Evolutionary conservation across 2,329 filamentous ascomycete species (phyloP).

Genomic region (Microcera coccophila): DNA sequence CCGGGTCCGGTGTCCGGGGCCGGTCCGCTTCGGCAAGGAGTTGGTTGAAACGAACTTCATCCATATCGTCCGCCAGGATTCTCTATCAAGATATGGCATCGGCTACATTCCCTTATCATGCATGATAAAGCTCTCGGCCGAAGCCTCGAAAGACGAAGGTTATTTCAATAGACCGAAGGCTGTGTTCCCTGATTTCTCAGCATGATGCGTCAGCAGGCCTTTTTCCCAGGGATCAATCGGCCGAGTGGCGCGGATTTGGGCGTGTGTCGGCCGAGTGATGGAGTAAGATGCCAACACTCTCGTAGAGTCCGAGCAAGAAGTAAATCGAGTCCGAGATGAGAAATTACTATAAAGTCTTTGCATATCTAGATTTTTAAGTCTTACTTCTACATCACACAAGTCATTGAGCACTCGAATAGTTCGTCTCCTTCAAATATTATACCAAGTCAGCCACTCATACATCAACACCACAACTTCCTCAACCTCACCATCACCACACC

Average conservation of each 20-base stretch:
- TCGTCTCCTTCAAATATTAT: no score
- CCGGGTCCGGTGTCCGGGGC: no score
- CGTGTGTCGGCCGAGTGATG: constrained; percentile 22
- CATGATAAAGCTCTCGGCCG: no score
- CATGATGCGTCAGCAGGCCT: not conserved
- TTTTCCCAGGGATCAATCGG: constrained; percentile 7
- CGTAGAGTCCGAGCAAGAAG: not conserved
- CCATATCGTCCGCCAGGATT: no score
- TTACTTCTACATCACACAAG: no score
- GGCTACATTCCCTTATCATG: no score
- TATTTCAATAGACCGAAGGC: no score
- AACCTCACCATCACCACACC: constrained; percentile 7
- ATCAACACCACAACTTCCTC: not conserved
- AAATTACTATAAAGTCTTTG: constrained; percentile 11
- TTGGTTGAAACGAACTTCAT: no score
- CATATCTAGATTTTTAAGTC: not conserved
- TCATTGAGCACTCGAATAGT: no score
- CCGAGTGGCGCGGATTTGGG: constrained; percentile 19
- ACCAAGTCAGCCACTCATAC: not conserved
- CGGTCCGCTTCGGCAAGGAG: no score
- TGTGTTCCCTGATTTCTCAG: constrained; percentile 3
- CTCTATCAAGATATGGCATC: no score
- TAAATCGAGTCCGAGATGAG: not conserved
- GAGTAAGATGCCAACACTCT: not conserved
- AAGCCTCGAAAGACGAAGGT: no score